Evolutionary conservation across 208 protist genomes (phyloP).

Genomic region (Wallacemonas rigidus): DNA sequence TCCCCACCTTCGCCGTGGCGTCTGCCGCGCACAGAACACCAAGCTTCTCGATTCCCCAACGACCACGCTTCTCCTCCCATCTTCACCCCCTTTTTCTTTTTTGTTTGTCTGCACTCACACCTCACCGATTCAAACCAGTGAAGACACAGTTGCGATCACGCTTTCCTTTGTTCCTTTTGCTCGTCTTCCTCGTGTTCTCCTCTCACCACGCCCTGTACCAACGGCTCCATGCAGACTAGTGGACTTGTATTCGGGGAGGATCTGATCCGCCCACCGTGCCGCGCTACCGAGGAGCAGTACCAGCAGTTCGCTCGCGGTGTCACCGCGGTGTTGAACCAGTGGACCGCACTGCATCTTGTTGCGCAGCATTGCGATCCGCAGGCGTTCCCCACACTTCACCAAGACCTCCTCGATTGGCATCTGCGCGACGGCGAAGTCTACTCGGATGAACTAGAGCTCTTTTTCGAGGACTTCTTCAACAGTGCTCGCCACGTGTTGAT

Average conservation of each 20-base stretch:
- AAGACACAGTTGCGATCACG: too few species aligned
- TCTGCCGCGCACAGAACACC: too few species aligned
- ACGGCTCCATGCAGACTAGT: not conserved
- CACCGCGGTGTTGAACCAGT: constrained; percentile 80
- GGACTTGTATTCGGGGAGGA: constrained; percentile 11
- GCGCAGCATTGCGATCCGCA: constrained; percentile 67
- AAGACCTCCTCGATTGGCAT: constrained; percentile 73
- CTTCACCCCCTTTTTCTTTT: too few species aligned
- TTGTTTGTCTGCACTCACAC: too few species aligned
- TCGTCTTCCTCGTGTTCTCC: too few species aligned
- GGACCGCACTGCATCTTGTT: constrained; percentile 86
- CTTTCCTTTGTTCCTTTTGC: too few species aligned
- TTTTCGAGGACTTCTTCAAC: constrained; percentile 88
- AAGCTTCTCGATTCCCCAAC: too few species aligned
- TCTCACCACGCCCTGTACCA: not conserved
- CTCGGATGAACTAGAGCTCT: constrained; percentile 84
- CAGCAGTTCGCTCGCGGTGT: constrained; percentile 60
- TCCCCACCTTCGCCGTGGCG: too few species aligned
- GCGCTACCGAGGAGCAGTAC: constrained; percentile 71
- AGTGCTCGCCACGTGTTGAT: constrained; percentile 62
- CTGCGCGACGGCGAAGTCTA: constrained; percentile 76
- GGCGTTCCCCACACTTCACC: constrained; percentile 53
- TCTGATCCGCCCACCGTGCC: constrained; percentile 27
- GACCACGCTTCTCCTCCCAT: too few species aligned
- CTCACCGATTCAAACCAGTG: too few species aligned